A percentile compares a stretch with the other conserved stretches of the same genome.
phyloP scores from a whole-genome alignment of 164 flowering plant species.

The Stephania yunnanensis region DNA sequence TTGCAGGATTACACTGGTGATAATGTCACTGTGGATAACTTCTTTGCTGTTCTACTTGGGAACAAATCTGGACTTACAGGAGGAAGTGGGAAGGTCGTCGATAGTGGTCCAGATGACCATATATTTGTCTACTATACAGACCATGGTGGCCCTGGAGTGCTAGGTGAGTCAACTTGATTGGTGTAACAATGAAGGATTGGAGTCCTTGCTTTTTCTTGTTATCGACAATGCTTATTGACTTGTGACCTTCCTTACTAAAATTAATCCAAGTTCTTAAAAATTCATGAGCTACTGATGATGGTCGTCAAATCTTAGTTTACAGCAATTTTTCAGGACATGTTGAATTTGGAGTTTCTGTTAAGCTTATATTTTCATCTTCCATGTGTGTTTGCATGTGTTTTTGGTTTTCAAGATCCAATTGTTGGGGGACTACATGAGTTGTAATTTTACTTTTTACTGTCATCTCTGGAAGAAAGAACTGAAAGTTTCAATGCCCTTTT shows the following conservation, averaged over 20 bases:
- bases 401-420: background rate
- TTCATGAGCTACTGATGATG: too few relatives aligned
- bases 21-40: constrained; percentile 58
- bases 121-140: constrained; percentile 73
- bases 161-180: constrained; percentile 52
- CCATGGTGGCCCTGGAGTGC: constrained; percentile 94
- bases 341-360: background rate
- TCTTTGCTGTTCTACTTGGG: constrained; percentile 77
- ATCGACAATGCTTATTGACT: background rate
- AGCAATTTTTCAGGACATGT: background rate
- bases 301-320: background rate
- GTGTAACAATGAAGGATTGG: background rate
- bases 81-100: constrained; percentile 84
- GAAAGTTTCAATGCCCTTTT: background rate
- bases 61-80: constrained; percentile 69
- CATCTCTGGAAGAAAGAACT: too few relatives aligned
- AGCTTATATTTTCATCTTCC: too few relatives aligned
- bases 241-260: background rate
- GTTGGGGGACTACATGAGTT: background rate
- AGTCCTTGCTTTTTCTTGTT: background rate
- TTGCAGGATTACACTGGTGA: constrained; percentile 86
- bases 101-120: constrained; percentile 76
- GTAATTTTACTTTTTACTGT: too few relatives aligned
- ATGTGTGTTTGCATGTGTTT: background rate
- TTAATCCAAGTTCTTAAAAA: background rate